These are phyloP conservation scores for Diaporthe citri DNA, from an alignment of 2,329 filamentous ascomycete genomes.

Conservation along the genomic window DNA sequence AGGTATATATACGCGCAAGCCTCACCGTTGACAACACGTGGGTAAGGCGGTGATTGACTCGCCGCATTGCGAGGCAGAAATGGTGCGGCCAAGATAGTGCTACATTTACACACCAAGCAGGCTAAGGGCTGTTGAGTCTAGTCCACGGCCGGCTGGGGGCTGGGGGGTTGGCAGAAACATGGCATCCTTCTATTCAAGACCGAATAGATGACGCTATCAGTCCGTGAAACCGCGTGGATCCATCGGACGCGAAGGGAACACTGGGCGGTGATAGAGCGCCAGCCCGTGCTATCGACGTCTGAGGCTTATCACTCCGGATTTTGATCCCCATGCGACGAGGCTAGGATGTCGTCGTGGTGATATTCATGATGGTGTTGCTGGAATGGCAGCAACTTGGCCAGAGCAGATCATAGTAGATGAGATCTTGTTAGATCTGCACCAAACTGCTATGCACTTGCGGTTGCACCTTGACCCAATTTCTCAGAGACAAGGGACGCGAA, in stretches of 20 bases:
- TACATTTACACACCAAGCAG: conserved; percentile 10
- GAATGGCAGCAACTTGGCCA: neutral
- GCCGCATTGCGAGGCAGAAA: conserved; percentile 22
- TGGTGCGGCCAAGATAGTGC: conserved; percentile 1
- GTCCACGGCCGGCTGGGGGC: conserved; percentile 1
- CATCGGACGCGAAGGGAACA: neutral
- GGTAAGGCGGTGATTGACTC: conserved; percentile 29
- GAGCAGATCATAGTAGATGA: neutral
- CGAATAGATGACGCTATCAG: conserved; percentile 30
- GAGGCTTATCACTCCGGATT: neutral
- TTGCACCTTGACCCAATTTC: neutral
- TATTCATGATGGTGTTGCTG: neutral
- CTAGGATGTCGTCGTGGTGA: neutral
- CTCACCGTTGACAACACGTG: neutral
- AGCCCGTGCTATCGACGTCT: neutral
- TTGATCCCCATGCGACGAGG: too few species aligned
- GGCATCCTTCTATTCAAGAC: neutral
- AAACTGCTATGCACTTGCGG: neutral
- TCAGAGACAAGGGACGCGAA: conserved; percentile 24
- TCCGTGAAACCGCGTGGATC: conserved; percentile 32
- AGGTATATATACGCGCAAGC: conserved; percentile 22
- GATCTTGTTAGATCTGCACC: neutral
- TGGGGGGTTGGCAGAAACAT: neutral
- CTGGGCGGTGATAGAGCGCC: neutral
- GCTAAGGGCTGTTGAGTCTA: conserved; percentile 19